Conservation (phyloP, 2,329 filamentous ascomycete species). For the Colletotrichum orchidophilum region DNA sequence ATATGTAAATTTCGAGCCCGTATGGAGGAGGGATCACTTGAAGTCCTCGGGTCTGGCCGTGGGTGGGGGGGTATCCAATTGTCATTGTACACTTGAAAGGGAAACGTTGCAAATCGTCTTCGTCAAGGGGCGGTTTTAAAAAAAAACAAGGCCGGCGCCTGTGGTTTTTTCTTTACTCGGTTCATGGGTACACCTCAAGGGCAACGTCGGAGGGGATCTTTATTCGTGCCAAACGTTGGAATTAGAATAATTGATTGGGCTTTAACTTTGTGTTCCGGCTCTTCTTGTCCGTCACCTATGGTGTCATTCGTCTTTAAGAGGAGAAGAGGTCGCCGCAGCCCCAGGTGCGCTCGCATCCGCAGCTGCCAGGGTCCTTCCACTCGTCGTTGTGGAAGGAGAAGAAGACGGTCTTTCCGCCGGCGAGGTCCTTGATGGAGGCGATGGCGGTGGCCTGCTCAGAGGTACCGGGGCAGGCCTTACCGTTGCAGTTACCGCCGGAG, state of each 20-base stretch:
- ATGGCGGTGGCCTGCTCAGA: constrained; percentile 78
- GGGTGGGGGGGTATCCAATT: neutral
- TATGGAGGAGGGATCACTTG: neutral
- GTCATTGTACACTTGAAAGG: neutral
- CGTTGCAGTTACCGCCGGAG: constrained; percentile 73
- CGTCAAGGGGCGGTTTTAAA: neutral
- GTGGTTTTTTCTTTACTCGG: neutral
- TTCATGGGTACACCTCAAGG: constrained; percentile 1
- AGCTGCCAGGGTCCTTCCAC: constrained; percentile 81
- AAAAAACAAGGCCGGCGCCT: too few species aligned
- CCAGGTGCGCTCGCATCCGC: constrained; percentile 83
- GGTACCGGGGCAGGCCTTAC: constrained; percentile 73
- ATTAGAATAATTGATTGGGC: neutral
- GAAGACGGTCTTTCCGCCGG: constrained; percentile 77
- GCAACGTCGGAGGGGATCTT: neutral
- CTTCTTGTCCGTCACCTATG: neutral
- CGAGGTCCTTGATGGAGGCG: constrained; percentile 70
- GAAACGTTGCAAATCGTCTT: neutral
- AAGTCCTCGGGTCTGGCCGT: neutral
- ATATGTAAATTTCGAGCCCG: neutral
- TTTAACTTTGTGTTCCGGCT: neutral
- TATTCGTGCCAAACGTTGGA: constrained; percentile 5
- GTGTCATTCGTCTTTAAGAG: constrained; percentile 1
- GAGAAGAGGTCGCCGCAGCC: constrained; percentile 67
- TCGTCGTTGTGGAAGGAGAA: constrained; percentile 83